A percentile compares a stretch with the other conserved stretches of the same genome.
These are phyloP conservation scores for Antitrichia curtipendula DNA, from an alignment of 225 moss, liverwort and hornwort genomes.

Conservation along the genomic window DNA sequence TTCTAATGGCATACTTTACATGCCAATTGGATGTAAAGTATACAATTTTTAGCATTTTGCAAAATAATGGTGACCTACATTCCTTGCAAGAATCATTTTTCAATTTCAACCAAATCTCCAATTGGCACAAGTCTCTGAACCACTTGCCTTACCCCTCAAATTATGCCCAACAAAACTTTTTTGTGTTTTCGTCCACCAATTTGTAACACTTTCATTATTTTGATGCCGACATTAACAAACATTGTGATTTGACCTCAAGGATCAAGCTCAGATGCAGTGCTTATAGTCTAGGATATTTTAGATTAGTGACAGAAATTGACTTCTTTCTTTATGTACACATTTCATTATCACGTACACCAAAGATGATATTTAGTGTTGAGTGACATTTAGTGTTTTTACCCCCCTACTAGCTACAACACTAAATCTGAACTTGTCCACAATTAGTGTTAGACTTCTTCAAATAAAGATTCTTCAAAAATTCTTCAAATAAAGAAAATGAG, in stretches of 20 bases:
- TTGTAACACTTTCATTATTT: neutral
- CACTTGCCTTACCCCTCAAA: neutral
- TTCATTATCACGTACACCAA: neutral
- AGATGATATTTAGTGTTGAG: too few species aligned
- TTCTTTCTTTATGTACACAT: fast-evolving
- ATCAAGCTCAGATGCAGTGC: neutral
- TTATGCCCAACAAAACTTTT: neutral
- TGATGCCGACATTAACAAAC: neutral
- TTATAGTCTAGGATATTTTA: neutral
- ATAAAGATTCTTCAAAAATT: too few species aligned
- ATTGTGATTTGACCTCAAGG: neutral
- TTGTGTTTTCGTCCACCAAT: neutral
- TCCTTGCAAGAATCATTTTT: neutral
- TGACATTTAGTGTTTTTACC: too few species aligned
- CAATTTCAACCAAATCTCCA: neutral
- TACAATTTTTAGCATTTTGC: neutral
- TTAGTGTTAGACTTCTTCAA: too few species aligned
- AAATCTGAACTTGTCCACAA: too few species aligned
- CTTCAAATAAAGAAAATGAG: too few species aligned
- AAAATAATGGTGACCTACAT: neutral
- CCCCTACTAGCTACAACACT: too few species aligned
- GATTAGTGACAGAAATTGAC: neutral
- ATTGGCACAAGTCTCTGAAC: neutral
- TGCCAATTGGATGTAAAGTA: neutral
- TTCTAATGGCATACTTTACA: neutral